Evolutionary conservation across 208 protist species (phyloP).

Genomic region (Borovskyia barvae): DNA sequence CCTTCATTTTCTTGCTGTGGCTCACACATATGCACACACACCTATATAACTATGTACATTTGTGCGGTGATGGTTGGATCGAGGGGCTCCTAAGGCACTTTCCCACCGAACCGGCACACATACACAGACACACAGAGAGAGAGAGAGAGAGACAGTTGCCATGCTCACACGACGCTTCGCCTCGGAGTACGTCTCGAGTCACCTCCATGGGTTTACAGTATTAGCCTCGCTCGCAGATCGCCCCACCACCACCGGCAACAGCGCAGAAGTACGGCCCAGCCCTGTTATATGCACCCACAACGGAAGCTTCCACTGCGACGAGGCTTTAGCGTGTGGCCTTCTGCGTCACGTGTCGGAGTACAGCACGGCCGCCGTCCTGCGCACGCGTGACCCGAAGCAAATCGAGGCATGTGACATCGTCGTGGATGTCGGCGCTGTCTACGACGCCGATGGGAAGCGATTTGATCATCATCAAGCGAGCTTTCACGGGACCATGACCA

Average conservation of each 20-base stretch:
- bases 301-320: conserved; percentile 95
- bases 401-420: conserved; percentile 83
- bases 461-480: conserved; percentile 96
- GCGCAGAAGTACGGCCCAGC: not conserved
- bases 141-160: conserved; percentile 37
- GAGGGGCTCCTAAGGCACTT: too few species aligned
- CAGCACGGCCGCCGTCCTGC: conserved; percentile 52
- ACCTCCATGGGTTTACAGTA: conserved; percentile 54
- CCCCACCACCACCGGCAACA: conserved; percentile 5
- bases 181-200: conserved; percentile 60
- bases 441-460: conserved; percentile 75
- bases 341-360: conserved; percentile 77
- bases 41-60: too few species aligned
- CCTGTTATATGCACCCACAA: conserved; percentile 92
- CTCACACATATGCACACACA: not conserved
- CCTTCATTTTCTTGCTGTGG: not conserved
- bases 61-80: too few species aligned
- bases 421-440: conserved; percentile 95
- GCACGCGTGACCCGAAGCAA: conserved; percentile 80
- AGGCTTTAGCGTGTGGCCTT: conserved; percentile 92
- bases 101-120: not conserved
- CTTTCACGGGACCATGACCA: conserved; percentile 91
- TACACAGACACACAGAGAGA: conserved; percentile 6
- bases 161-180: too few species aligned
- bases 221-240: conserved; percentile 28